Evolutionary conservation across 805 yeast species (phyloP), one percentile per base, ranked within the genome.

Genomic region (Scheffersomyces coipomensis): DNA sequence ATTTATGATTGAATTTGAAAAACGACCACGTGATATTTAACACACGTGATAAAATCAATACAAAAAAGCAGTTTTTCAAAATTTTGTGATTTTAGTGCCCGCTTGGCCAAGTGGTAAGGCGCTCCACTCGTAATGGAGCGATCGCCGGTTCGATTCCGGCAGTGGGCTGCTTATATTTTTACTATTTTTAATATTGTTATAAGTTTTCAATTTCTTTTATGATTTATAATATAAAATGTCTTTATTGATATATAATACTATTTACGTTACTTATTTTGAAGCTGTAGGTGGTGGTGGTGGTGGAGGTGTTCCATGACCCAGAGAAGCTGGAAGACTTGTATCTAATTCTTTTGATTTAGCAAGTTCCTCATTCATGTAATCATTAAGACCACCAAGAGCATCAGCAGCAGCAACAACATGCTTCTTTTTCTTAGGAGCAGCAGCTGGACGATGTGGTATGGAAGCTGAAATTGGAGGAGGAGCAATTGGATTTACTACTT

Each of bases 61-160:
- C n/a, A n/a, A n/a, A n/a, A n/a, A n/a, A n/a, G n/a, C n/a, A 12
- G 13, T 9, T 25, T 12, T 25, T 25, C 13, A 5, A 8, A 27
- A 27, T 8, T 13, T 27, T 27, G 30, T 5, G n/a, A 12, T 4
- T 27, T 29, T 34, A 36, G 37, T 34, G 74, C 74, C 73, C 71
- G 67, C 68, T 67, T 68, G 75, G 75, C 75, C 75, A 66, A 68
- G 73, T 68, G 75, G 73, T 68, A 68, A 68, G 75, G 75, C 75
- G 66, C 73, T 68, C 69, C 75, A 68, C 75, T 68, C 73, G 75
- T 68, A 68, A 68, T 68, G 75, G 69, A 68, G 73, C 72, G 73
- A 68, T 67, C 75, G 73, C 62, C 73, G 73, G 75, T 68, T 68
- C 75, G 70, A 68, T 60, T 68, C 75, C 73, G 75, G 63, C 73